Base-by-base conservation (phyloP, 345 rosid species). In the Clarkia xantiana region DNA sequence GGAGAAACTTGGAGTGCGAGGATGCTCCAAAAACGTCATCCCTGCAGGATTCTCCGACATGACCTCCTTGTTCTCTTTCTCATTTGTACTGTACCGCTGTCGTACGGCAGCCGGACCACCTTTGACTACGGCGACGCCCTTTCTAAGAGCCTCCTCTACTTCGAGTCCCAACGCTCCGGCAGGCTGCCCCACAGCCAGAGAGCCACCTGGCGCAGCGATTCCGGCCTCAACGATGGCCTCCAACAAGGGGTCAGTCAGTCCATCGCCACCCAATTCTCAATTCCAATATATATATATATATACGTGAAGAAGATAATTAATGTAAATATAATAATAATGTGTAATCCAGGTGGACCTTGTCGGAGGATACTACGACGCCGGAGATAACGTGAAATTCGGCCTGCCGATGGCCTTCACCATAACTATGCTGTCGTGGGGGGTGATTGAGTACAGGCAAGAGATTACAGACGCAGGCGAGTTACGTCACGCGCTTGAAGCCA, bases 341-440 rank as follows among this genome's bases (percentile, higher is more conserved):
- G 15, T 47, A 42, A 45, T 22, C 5, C 25, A 81, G 95, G 95
- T 82, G 61, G 97, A 89, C 62, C 61, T 85, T 62, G 88, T 82
- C 4, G 97, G 97, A 56, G 97, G 97, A 15, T 89, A 89, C 59
- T 89, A 89, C 16, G 97, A 89, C 56, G 95, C 95, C 12, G 97
- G 95, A 11, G 97, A 89, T 67, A 80, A 89, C 17, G 81, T 89
- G 45, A 89, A 89, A 40, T 89, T 89, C 18, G 91, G 97, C 15
- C 76, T 89, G 19, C 94, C 94, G 3, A 80, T 89, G 90, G 94
- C 90, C 0, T 89, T 89, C 73, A 85, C 97, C 5, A 54, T 82
- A 6, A 82, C 97, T 7, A 80, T 89, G 90, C 61, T 85, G 39
- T 80, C 94, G 0, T 89, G 97, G 97, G 76, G 81, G 45, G 80